phyloP scores from a whole-genome alignment of 352 stramenopile species.

The Vaucheria bursata region DNA sequence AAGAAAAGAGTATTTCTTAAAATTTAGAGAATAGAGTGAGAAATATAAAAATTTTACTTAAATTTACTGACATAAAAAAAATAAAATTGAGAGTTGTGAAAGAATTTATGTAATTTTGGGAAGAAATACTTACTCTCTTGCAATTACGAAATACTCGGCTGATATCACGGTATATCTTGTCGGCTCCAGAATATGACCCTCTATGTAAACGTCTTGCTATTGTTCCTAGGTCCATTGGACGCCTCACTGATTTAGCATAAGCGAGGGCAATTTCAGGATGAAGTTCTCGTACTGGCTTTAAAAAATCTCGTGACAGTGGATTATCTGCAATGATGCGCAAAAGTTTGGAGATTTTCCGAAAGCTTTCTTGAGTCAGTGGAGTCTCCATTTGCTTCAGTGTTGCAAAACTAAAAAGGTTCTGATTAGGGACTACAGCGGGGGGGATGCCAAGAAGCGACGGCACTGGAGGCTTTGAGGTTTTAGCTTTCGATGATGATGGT shows the following conservation, averaged over 20 bases:
- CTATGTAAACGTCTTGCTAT: constrained; percentile 31
- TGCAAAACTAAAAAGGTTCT: too few relatives aligned
- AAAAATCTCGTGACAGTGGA: constrained; percentile 33
- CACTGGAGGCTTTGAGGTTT: too few relatives aligned
- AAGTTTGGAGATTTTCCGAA: not conserved
- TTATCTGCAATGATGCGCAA: constrained; percentile 25
- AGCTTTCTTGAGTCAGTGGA: not conserved
- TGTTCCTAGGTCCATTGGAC: constrained; percentile 39
- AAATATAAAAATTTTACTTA: not conserved
- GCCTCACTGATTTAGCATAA: constrained; percentile 11
- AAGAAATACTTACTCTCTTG: constrained; percentile 19
- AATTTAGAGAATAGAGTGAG: not conserved
- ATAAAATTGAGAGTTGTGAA: too few relatives aligned
- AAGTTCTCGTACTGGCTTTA: constrained; percentile 23
- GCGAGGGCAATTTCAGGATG: constrained; percentile 20
- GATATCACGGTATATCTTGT: constrained; percentile 24
- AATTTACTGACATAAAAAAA: too few relatives aligned
- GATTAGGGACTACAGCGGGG: too few relatives aligned
- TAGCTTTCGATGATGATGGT: too few relatives aligned
- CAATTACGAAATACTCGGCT: constrained; percentile 40
- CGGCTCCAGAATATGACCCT: constrained; percentile 25
- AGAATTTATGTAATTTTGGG: too few relatives aligned
- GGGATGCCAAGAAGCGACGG: too few relatives aligned
- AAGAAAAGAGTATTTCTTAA: not conserved
- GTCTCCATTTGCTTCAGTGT: not conserved